Conservation (phyloP, 352 stramenopile genomes). For the Pythium monospermum region DNA sequence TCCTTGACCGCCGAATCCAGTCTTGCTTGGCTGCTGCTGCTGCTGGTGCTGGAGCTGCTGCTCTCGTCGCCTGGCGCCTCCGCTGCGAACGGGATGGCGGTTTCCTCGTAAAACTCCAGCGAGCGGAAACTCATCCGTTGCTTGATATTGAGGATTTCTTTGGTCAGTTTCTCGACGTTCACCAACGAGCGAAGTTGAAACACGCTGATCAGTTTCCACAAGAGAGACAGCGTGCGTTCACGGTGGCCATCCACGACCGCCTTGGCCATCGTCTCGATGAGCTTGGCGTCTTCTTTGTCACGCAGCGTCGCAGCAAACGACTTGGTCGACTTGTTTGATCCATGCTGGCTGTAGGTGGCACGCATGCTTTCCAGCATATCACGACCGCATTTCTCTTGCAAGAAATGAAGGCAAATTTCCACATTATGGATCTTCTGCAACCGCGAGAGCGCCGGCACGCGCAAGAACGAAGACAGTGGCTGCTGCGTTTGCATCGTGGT, state of each 20-base stretch:
- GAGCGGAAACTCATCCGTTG: constrained; percentile 66
- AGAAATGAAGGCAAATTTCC: constrained; percentile 81
- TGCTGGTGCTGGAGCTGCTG: constrained; percentile 29
- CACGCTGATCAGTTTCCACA: constrained; percentile 92
- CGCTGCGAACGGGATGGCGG: background rate
- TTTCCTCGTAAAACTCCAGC: constrained; percentile 48
- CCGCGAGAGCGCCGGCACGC: constrained; percentile 92
- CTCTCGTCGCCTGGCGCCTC: constrained; percentile 31
- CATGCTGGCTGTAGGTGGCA: background rate
- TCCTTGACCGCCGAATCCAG: constrained; percentile 37
- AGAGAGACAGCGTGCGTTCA: constrained; percentile 91
- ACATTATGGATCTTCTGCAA: constrained; percentile 97
- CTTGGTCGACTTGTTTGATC: background rate
- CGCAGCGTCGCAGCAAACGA: constrained; percentile 45
- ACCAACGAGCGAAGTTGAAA: constrained; percentile 90
- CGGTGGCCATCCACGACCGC: constrained; percentile 95
- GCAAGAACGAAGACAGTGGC: constrained; percentile 74
- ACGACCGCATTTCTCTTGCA: constrained; percentile 69
- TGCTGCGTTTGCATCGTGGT: background rate
- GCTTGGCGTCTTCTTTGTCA: constrained; percentile 49
- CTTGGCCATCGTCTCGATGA: constrained; percentile 72
- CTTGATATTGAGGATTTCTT: constrained; percentile 74
- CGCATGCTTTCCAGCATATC: constrained; percentile 49
- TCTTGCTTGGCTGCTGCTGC: no score
- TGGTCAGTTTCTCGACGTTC: constrained; percentile 56